phyloP scores from a whole-genome alignment of 345 rosid species.

The Salix viminalis region DNA sequence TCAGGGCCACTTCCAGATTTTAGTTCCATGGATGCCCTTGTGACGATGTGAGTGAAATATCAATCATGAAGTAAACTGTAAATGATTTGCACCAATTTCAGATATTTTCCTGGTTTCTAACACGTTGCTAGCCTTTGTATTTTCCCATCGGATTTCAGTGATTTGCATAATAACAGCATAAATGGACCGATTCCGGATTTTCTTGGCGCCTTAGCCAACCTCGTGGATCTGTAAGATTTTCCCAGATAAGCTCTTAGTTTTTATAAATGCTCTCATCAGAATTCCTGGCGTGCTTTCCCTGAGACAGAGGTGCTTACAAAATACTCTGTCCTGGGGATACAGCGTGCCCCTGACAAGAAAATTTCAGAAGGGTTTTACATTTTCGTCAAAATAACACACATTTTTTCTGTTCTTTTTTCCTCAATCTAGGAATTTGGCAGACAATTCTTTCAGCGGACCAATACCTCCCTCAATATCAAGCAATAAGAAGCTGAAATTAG shows the following conservation, averaged over 20 bases:
- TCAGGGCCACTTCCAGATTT: slow-evolving; percentile 43
- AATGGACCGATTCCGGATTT: slow-evolving; percentile 21
- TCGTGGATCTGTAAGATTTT: slow-evolving; percentile 15
- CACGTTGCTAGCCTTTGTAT: not conserved
- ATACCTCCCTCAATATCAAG: slow-evolving; percentile 17
- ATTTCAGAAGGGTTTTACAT: not conserved
- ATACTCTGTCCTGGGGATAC: not conserved
- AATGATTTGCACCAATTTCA: not conserved
- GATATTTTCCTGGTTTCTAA: not conserved
- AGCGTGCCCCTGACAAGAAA: not conserved
- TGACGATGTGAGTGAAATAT: slow-evolving; percentile 29
- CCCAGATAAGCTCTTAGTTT: not conserved
- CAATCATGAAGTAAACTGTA: not conserved
- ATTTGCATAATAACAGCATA: slow-evolving; percentile 21
- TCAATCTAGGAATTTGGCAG: slow-evolving; percentile 18
- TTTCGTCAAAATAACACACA: not conserved
- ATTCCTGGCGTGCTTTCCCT: not conserved
- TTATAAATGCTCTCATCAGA: not conserved
- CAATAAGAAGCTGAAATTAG: slow-evolving; percentile 18
- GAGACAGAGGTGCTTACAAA: not conserved
- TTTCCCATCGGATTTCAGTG: slow-evolving; percentile 4
- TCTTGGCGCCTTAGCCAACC: slow-evolving; percentile 16
- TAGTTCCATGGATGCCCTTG: slow-evolving; percentile 43
- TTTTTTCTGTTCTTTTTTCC: not conserved
- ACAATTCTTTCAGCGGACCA: slow-evolving; percentile 17